Conservation (phyloP, 176 grass and related monocot genomes). For the Pontederia crassipes region DNA sequence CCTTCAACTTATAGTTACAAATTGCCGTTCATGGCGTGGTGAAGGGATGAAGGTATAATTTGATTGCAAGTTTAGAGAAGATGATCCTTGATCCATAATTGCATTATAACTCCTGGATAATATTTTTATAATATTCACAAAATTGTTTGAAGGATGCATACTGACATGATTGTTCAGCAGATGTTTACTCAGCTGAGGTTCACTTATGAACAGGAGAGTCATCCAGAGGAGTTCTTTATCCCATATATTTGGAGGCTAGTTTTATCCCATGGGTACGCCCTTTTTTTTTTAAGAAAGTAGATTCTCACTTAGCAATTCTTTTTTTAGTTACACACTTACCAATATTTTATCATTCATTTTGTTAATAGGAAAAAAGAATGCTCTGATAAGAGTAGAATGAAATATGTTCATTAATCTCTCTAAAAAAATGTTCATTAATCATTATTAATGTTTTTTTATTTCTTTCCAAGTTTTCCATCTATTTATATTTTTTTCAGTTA, state of each 20-base stretch:
- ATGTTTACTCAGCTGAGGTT: constrained; percentile 96
- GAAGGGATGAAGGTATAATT: constrained; percentile 89
- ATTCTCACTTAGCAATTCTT: constrained; percentile 8
- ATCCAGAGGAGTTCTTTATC: constrained; percentile 98
- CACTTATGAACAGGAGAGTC: constrained; percentile 99
- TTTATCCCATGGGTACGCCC: constrained; percentile 65
- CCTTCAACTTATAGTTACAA: constrained; percentile 87
- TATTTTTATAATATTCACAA: not conserved
- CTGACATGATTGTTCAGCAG: constrained; percentile 20
- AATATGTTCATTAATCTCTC: no score
- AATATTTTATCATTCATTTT: no score
- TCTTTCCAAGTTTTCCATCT: no score
- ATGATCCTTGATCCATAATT: not conserved
- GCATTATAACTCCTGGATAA: not conserved
- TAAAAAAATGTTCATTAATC: no score
- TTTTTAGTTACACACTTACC: not conserved
- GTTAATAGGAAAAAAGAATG: no score
- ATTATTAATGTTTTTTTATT: no score
- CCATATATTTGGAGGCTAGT: constrained; percentile 96
- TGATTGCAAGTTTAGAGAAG: not conserved
- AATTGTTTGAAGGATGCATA: constrained; percentile 16
- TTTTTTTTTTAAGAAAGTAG: not conserved
- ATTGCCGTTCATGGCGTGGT: constrained; percentile 85
- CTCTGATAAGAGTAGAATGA: no score
- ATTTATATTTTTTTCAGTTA: no score